Evolutionary conservation across 441 rosid genomes (phyloP).

Genomic region (Adansonia madagascariensis): DNA sequence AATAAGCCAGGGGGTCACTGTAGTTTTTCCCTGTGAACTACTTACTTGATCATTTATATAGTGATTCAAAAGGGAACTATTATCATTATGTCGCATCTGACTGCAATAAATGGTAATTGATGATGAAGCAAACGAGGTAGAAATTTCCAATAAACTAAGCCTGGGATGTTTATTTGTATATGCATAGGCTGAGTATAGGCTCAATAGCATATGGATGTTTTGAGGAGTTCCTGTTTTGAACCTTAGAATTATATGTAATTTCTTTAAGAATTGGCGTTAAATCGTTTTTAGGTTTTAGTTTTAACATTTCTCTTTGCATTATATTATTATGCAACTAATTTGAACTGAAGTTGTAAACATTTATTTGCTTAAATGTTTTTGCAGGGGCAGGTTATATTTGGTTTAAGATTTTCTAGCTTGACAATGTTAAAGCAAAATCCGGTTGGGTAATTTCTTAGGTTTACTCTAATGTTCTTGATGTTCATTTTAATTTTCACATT

Average conservation of each 20-base stretch:
- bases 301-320: conserved; percentile 11
- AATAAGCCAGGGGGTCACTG: background rate
- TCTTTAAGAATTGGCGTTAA: conserved; percentile 5
- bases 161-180: conserved; percentile 2
- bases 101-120: background rate
- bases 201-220: background rate
- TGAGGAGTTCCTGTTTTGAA: conserved; percentile 1
- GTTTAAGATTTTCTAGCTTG: conserved; percentile 87
- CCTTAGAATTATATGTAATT: conserved; percentile 6
- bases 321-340: background rate
- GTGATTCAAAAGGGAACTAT: background rate
- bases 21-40: conserved; percentile 13
- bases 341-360: background rate
- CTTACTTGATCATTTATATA: conserved; percentile 14
- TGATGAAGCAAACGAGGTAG: background rate
- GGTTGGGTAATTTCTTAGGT: conserved; percentile 65
- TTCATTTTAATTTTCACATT: conserved; percentile 10
- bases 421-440: conserved; percentile 70
- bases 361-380: conserved; percentile 26
- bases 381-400: conserved; percentile 62
- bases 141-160: conserved; percentile 21
- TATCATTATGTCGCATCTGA: background rate
- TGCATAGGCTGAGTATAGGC: background rate
- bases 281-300: conserved; percentile 3
- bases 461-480: conserved; percentile 28